Conservation (phyloP, 257 asterid species). For the Oldenlandia corymbosa region DNA sequence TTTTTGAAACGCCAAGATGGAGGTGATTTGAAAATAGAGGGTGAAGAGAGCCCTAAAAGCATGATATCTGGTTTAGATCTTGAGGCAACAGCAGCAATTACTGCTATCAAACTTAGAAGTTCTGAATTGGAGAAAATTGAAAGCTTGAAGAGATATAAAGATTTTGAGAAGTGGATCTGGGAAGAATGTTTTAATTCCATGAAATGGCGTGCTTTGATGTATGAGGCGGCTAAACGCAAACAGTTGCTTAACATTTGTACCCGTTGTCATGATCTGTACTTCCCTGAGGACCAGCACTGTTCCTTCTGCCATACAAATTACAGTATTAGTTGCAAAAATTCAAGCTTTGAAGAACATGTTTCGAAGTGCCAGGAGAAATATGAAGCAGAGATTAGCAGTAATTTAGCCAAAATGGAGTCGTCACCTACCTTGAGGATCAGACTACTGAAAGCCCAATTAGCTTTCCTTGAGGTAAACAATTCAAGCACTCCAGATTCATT, state of each 20-base stretch:
- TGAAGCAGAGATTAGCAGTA: constrained; percentile 23
- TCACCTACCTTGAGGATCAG: constrained; percentile 49
- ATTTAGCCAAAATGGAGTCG: constrained; percentile 21
- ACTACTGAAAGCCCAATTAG: constrained; percentile 61
- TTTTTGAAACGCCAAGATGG: constrained; percentile 13
- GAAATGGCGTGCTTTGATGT: constrained; percentile 35
- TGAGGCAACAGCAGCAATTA: constrained; percentile 23
- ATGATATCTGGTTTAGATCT: constrained; percentile 12
- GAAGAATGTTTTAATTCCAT: constrained; percentile 50
- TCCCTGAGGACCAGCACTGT: constrained; percentile 49
- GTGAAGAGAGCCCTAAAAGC: constrained; percentile 27
- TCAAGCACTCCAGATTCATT: too few relatives aligned
- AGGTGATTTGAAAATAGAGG: constrained; percentile 25
- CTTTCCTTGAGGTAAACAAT: constrained; percentile 58
- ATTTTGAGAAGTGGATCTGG: constrained; percentile 69
- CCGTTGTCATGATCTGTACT: constrained; percentile 38
- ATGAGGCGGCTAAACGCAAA: constrained; percentile 38
- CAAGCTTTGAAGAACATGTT: constrained; percentile 38
- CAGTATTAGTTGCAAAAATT: constrained; percentile 17
- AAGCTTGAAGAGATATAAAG: constrained; percentile 37
- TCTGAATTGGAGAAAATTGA: constrained; percentile 32
- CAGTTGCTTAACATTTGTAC: constrained; percentile 53
- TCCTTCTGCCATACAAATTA: constrained; percentile 42
- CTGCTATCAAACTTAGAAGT: constrained; percentile 24
- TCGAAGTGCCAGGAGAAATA: constrained; percentile 36